phyloP scores from a whole-genome alignment of 176 grass and related monocot genomes.

The Coix lacrymajobi region DNA sequence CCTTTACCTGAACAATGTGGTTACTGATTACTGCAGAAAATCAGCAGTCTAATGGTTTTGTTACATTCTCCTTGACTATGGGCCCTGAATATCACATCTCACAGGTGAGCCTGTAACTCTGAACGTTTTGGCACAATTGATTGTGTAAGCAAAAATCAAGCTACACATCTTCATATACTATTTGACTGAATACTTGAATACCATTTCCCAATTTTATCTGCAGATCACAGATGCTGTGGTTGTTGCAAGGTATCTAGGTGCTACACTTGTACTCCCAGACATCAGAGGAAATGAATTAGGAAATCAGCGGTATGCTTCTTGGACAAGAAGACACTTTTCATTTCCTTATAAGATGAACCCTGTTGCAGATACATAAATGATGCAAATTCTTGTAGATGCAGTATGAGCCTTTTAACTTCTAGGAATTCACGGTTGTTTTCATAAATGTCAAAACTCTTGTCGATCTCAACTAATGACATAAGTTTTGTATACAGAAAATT shows the following conservation, averaged over 20 bases:
- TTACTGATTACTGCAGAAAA: slow-evolving; percentile 34
- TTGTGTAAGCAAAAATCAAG: not conserved
- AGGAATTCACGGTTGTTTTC: not conserved
- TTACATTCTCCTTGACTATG: slow-evolving; percentile 76
- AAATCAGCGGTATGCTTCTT: slow-evolving; percentile 54
- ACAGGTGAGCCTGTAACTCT: slow-evolving; percentile 38
- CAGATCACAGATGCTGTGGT: slow-evolving; percentile 91
- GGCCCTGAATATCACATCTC: slow-evolving; percentile 78
- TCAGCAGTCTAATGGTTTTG: slow-evolving; percentile 48
- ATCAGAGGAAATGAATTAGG: slow-evolving; percentile 85
- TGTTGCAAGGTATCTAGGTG: slow-evolving; percentile 77
- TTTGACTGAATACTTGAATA: not conserved
- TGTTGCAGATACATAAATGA: not conserved
- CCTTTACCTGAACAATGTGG: not conserved
- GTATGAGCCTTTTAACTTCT: slow-evolving; percentile 9
- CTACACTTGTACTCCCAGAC: slow-evolving; percentile 80
- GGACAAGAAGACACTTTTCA: not conserved
- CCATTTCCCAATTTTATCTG: slow-evolving; percentile 5
- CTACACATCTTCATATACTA: not conserved
- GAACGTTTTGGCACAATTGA: not conserved
- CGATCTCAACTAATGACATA: slow-evolving; percentile 13
- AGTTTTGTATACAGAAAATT: slow-evolving; percentile 62
- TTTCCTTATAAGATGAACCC: not conserved
- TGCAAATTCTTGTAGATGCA: not conserved
- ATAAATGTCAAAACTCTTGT: not conserved